These are phyloP conservation scores for Ceriops tagal DNA, from an alignment of 345 rosid species.

Conservation along the genomic window DNA sequence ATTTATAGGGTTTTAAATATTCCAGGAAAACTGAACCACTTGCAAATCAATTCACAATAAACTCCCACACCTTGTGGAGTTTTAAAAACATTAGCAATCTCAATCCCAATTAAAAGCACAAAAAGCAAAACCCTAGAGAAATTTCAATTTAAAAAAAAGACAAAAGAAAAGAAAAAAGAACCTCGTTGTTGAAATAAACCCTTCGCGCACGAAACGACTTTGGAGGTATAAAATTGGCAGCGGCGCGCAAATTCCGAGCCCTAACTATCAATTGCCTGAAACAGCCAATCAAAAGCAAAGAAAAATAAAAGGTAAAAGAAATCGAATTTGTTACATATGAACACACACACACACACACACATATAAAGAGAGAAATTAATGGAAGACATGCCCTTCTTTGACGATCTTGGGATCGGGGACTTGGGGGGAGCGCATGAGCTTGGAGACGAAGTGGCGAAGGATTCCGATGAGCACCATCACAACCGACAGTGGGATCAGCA, in stretches of 20 bases:
- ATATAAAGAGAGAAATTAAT: not conserved
- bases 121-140: not conserved
- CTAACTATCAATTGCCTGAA: constrained; percentile 76
- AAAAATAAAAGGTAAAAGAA: not conserved
- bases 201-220: constrained; percentile 88
- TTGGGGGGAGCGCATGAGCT: constrained; percentile 85
- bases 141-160: not conserved
- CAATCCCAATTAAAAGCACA: not conserved
- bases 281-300: not conserved
- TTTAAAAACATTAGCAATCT: not conserved
- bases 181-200: constrained; percentile 85
- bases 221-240: constrained; percentile 79
- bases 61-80: no score
- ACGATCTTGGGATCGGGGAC: constrained; percentile 72
- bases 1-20: no score
- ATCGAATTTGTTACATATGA: not conserved
- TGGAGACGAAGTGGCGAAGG: constrained; percentile 80
- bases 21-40: no score
- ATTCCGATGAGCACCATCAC: constrained; percentile 94
- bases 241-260: constrained; percentile 83
- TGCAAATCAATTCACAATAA: no score
- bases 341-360: no score
- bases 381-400: constrained; percentile 62
- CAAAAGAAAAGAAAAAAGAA: constrained; percentile 11
- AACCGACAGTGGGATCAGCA: constrained; percentile 79